These are phyloP conservation scores for Alternaria sp. DNA, from an alignment of 2,329 filamentous ascomycete genomes.

Conservation along the genomic window DNA sequence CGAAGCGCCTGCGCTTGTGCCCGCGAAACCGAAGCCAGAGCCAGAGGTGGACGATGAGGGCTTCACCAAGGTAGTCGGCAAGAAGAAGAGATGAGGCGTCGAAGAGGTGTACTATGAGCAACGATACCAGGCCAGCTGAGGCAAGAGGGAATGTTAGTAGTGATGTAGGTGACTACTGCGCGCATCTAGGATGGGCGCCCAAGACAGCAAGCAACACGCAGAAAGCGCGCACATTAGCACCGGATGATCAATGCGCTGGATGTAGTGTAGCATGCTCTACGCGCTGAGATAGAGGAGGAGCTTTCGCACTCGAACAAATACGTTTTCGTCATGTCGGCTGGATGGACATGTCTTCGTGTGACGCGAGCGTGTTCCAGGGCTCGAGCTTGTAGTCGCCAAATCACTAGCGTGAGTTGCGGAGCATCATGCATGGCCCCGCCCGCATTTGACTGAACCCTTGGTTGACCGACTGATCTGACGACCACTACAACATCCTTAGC, in stretches of 20 bases:
- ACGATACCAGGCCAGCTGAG: neutral
- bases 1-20: slow-evolving; percentile 47
- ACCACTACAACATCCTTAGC: slow-evolving; percentile 18
- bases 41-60: slow-evolving; percentile 54
- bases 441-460: slow-evolving; percentile 18
- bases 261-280: neutral
- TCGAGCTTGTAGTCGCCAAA: slow-evolving; percentile 21
- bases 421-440: slow-evolving; percentile 18
- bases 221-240: neutral
- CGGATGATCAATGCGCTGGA: neutral
- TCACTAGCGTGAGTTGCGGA: slow-evolving; percentile 25
- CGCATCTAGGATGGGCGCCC: neutral
- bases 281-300: neutral
- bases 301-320: neutral
- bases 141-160: neutral
- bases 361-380: slow-evolving; percentile 12
- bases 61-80: slow-evolving; percentile 54
- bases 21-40: slow-evolving; percentile 44
- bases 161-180: neutral
- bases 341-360: neutral
- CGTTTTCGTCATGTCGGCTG: neutral
- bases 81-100: slow-evolving; percentile 46
- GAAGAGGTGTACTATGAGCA: neutral
- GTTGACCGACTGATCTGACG: slow-evolving; percentile 15
- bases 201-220: neutral